A percentile compares a stretch with the other conserved stretches of the same genome.
phyloP scores from a whole-genome alignment of 108 stramenopile species.

The Fistulifera pelliculosa region DNA sequence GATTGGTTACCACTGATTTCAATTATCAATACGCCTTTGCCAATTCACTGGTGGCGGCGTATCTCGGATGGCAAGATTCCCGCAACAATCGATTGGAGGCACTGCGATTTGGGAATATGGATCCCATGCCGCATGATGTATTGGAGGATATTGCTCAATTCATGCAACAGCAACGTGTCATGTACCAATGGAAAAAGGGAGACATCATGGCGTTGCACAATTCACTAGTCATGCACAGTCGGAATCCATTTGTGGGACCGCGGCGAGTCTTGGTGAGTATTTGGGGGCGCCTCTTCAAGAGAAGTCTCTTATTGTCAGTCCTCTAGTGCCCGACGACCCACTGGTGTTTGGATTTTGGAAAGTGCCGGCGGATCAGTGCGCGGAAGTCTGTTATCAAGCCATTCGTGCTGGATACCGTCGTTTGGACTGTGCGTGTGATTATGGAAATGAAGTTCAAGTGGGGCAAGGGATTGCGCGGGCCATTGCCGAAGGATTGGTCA shows the following conservation, averaged over 20 bases:
- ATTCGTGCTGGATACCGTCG: slow-evolving; percentile 80
- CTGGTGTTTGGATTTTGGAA: slow-evolving; percentile 86
- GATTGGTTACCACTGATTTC: slow-evolving; percentile 28
- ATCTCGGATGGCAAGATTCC: slow-evolving; percentile 65
- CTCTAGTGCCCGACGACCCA: slow-evolving; percentile 31
- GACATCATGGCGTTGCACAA: slow-evolving; percentile 76
- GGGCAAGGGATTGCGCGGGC: slow-evolving; percentile 81
- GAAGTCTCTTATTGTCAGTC: background rate
- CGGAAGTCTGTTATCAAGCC: slow-evolving; percentile 64
- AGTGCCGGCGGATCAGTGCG: slow-evolving; percentile 43
- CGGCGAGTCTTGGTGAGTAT: slow-evolving; percentile 49
- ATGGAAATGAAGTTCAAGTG: slow-evolving; percentile 87
- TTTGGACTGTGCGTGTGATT: slow-evolving; percentile 92
- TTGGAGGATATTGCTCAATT: slow-evolving; percentile 50
- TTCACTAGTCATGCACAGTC: slow-evolving; percentile 70
- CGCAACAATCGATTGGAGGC: slow-evolving; percentile 67
- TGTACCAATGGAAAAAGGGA: slow-evolving; percentile 61
- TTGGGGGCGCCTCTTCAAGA: slow-evolving; percentile 27
- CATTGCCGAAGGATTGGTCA: slow-evolving; percentile 57
- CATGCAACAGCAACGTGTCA: slow-evolving; percentile 57
- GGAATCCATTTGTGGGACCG: slow-evolving; percentile 52
- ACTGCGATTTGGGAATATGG: slow-evolving; percentile 62
- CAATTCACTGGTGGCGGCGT: slow-evolving; percentile 68
- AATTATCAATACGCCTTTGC: slow-evolving; percentile 55
- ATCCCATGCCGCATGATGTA: slow-evolving; percentile 38